A percentile compares a stretch with the other conserved stretches of the same genome.
Evolutionary conservation across 2,329 filamentous ascomycete genomes (phyloP).

Genomic region (Sporothrix sp.): DNA sequence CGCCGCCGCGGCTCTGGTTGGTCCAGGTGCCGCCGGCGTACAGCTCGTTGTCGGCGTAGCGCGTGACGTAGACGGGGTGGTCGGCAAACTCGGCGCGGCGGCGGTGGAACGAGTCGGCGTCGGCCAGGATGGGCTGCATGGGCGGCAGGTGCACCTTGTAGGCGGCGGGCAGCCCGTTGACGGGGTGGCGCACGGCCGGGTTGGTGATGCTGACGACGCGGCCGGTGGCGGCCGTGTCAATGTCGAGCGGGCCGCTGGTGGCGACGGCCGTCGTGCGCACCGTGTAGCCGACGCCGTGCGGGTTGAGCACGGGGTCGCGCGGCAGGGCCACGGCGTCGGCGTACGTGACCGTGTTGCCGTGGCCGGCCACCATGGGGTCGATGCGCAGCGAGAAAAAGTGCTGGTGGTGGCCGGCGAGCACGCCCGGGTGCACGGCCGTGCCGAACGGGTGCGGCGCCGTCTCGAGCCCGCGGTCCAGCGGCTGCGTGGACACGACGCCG

Average conservation of each 20-base stretch:
- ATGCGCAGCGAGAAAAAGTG: constrained; percentile 58
- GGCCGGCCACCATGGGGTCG: constrained; percentile 44
- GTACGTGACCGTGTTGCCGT: constrained; percentile 38
- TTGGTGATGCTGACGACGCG: constrained; percentile 41
- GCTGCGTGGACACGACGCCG: constrained; percentile 48
- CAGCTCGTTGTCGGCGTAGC: constrained; percentile 33
- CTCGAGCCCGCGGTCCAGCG: constrained; percentile 45
- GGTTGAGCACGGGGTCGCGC: constrained; percentile 32
- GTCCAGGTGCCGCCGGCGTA: constrained; percentile 35
- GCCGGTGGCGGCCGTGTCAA: constrained; percentile 44
- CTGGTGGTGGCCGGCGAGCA: constrained; percentile 60
- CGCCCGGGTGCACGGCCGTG: constrained; percentile 53
- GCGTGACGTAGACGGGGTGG: constrained; percentile 37
- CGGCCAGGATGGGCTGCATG: constrained; percentile 37
- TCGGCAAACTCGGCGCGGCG: constrained; percentile 33
- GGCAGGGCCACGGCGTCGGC: constrained; percentile 34
- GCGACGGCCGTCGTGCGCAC: constrained; percentile 35
- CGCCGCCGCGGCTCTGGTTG: constrained; percentile 36
- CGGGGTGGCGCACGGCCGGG: constrained; percentile 31
- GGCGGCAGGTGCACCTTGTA: constrained; percentile 36
- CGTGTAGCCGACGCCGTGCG: constrained; percentile 38
- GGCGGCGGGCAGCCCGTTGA: constrained; percentile 34
- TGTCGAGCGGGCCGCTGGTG: constrained; percentile 37
- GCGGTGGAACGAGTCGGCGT: constrained; percentile 31
- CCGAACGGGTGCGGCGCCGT: constrained; percentile 43